Percentiles rank a stretch among this genome's conserved stretches.
Evolutionary conservation across 2,329 filamentous ascomycete species (phyloP).

Genomic region (Neonectria faginata): DNA sequence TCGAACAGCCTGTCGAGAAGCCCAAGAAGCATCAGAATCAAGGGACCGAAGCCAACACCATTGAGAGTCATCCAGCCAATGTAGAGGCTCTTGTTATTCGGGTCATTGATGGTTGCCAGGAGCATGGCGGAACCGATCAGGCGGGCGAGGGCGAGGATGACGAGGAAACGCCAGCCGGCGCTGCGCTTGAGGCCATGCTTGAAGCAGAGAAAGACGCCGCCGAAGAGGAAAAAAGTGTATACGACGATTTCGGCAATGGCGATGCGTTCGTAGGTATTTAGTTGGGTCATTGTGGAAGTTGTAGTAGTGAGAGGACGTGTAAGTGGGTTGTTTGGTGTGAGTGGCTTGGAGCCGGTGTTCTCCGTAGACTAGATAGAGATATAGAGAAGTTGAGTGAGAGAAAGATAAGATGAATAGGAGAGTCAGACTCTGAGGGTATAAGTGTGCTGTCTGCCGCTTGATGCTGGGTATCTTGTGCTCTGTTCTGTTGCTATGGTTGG

Average conservation of each 20-base stretch:
- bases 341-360: background rate
- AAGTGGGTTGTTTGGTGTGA: constrained; percentile 1
- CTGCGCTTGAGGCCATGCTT: constrained; percentile 66
- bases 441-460: background rate
- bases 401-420: background rate
- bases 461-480: background rate
- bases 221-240: constrained; percentile 46
- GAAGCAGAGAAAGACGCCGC: constrained; percentile 57
- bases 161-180: constrained; percentile 70
- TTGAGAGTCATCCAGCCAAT: constrained; percentile 50
- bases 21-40: constrained; percentile 58
- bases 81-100: constrained; percentile 55
- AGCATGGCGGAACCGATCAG: constrained; percentile 65
- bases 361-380: background rate
- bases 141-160: constrained; percentile 68
- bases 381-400: background rate
- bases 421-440: background rate
- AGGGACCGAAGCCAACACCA: constrained; percentile 54
- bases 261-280: constrained; percentile 48
- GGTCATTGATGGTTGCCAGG: constrained; percentile 60
- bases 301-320: background rate
- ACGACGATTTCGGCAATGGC: constrained; percentile 49
- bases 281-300: constrained; percentile 34
- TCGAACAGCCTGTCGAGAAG: constrained; percentile 55
- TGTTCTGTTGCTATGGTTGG: background rate